A percentile compares a stretch with the other conserved stretches of the same genome.
Evolutionary conservation across 768 basidiomycete species (phyloP).

Genomic region (Xanthoconium stramineum): DNA sequence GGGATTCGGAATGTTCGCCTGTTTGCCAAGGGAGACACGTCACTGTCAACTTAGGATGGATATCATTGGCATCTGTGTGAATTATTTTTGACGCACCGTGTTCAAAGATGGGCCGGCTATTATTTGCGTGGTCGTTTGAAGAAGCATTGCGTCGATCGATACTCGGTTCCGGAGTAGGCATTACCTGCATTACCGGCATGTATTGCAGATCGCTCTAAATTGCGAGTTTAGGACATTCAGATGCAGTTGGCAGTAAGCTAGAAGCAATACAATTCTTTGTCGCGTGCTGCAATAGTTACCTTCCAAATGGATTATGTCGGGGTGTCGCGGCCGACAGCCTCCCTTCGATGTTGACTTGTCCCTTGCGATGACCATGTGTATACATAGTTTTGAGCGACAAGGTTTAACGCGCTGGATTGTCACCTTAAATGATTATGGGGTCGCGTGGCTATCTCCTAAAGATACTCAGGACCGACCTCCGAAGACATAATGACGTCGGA

Average conservation of each 20-base stretch:
- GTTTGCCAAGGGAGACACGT: background rate
- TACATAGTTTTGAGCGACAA: background rate
- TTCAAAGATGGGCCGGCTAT: too few relatives aligned
- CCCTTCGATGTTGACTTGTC: background rate
- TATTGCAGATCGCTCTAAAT: background rate
- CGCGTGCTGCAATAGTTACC: background rate
- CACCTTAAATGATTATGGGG: conserved; percentile 2
- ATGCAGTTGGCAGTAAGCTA: background rate
- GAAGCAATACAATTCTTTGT: background rate
- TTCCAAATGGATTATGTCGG: conserved; percentile 8
- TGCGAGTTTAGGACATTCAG: background rate
- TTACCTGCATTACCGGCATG: background rate
- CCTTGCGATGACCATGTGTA: background rate
- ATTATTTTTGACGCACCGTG: too few relatives aligned
- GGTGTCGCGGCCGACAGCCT: background rate
- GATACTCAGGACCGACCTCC: conserved; percentile 9
- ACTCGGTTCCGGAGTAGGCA: background rate
- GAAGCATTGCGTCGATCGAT: too few relatives aligned
- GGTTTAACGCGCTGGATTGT: background rate
- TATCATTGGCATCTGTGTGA: background rate
- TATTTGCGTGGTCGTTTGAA: background rate
- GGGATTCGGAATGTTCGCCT: background rate
- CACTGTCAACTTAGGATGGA: conserved; percentile 2
- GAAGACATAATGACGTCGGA: background rate
- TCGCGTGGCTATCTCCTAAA: background rate